These are phyloP conservation scores for Tetrapisispora nanseiensis DNA, from an alignment of 805 yeast genomes.

Conservation along the genomic window DNA sequence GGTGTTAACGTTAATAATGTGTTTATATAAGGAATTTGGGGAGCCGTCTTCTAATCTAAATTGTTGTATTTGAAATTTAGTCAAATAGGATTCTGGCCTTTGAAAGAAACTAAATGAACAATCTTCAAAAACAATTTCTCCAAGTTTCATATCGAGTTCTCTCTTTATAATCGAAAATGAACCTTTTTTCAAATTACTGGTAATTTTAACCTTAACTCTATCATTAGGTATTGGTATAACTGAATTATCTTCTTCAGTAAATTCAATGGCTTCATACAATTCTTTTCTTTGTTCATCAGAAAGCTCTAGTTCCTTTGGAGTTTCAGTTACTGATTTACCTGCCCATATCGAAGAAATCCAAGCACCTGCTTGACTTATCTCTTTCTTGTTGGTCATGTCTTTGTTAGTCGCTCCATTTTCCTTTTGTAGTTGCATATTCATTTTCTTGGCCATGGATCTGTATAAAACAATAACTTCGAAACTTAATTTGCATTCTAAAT, in stretches of 20 bases:
- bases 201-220: conserved; percentile 54
- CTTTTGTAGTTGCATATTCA: conserved; percentile 48
- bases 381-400: neutral
- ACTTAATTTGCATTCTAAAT: conserved; percentile 48
- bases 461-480: conserved; percentile 81
- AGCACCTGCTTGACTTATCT: conserved; percentile 6
- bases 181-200: conserved; percentile 64
- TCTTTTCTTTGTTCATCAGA: conserved; percentile 86
- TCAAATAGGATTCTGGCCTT: conserved; percentile 66
- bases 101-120: conserved; percentile 64
- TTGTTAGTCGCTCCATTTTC: conserved; percentile 8
- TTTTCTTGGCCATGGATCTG: conserved; percentile 66
- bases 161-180: conserved; percentile 50
- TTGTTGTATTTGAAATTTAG: conserved; percentile 68
- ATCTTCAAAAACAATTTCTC: conserved; percentile 75
- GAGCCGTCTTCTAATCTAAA: conserved; percentile 85
- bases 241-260: conserved; percentile 50
- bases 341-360: conserved; percentile 73
- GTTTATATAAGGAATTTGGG: conserved; percentile 66
- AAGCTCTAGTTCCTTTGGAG: conserved; percentile 38
- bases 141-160: conserved; percentile 38
- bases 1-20: conserved; percentile 76
- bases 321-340: conserved; percentile 21
- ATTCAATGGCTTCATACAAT: conserved; percentile 86
- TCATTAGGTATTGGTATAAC: conserved; percentile 60